phyloP scores from a whole-genome alignment of 2,329 filamentous ascomycete species.

The Diaporthe sp. region DNA sequence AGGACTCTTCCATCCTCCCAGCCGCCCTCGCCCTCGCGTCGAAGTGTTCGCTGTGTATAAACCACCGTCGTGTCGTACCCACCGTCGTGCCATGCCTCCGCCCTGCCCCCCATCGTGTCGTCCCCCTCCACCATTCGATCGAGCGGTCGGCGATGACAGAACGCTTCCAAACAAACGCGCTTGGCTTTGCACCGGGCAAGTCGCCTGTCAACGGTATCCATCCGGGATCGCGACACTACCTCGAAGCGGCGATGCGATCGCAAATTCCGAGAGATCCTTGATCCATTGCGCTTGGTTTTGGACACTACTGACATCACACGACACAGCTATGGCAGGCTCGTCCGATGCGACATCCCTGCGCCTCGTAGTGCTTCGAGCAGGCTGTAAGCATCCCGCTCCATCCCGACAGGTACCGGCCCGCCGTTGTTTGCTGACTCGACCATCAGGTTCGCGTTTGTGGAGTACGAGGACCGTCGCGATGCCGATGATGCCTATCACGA shows the following conservation, averaged over 20 bases:
- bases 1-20: constrained; percentile 37
- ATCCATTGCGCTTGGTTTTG: constrained; percentile 41
- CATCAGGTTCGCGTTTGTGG: constrained; percentile 91
- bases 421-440: constrained; percentile 26
- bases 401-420: not conserved
- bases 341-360: constrained; percentile 97
- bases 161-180: constrained; percentile 36
- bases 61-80: constrained; percentile 45
- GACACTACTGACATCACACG: constrained; percentile 59
- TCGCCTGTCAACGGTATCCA: constrained; percentile 45
- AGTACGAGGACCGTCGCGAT: constrained; percentile 98
- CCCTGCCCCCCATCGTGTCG: constrained; percentile 44
- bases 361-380: constrained; percentile 93
- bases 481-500: constrained; percentile 99
- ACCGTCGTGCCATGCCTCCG: constrained; percentile 38
- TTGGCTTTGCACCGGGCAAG: constrained; percentile 48
- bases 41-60: constrained; percentile 41
- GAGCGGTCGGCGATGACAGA: constrained; percentile 55
- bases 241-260: constrained; percentile 42
- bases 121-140: constrained; percentile 52
- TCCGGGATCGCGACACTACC: constrained; percentile 39
- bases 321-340: constrained; percentile 91
- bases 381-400: constrained; percentile 75
- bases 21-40: constrained; percentile 36
- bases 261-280: constrained; percentile 41